Evolutionary conservation across 1,284 basidiomycete species (phyloP).

Genomic region (Sanghuangporus sanghuang): DNA sequence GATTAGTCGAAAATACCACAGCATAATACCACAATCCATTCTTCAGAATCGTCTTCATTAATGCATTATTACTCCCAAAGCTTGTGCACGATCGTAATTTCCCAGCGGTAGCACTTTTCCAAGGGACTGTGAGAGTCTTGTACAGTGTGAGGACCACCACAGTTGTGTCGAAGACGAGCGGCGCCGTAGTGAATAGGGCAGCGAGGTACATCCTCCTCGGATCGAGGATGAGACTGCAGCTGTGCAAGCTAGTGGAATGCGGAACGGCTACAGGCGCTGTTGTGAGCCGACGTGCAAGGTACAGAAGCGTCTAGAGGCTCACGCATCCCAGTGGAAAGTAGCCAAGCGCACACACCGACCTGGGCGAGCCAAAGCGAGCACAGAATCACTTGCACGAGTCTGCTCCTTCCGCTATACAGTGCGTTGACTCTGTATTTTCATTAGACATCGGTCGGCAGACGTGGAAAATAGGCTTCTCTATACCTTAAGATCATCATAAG

Average conservation of each 20-base stretch:
- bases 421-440: constrained; percentile 13
- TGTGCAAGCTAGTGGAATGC: constrained; percentile 1
- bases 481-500: constrained; percentile 16
- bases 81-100: neutral
- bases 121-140: neutral
- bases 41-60: constrained; percentile 5
- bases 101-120: neutral
- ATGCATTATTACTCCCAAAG: neutral
- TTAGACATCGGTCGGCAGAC: neutral
- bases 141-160: constrained; percentile 7
- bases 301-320: neutral
- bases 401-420: constrained; percentile 7
- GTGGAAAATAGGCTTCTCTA: neutral
- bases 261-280: constrained; percentile 8
- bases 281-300: neutral
- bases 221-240: constrained; percentile 13
- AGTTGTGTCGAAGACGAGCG: constrained; percentile 12
- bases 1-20: constrained; percentile 10
- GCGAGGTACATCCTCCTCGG: neutral
- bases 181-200: neutral
- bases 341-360: constrained; percentile 3
- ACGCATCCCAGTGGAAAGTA: constrained; percentile 10
- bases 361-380: constrained; percentile 6
- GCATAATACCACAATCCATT: constrained; percentile 16
- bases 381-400: constrained; percentile 5